These are phyloP conservation scores for Pelargonium nanum DNA, from an alignment of 345 rosid species.

Conservation along the genomic window DNA sequence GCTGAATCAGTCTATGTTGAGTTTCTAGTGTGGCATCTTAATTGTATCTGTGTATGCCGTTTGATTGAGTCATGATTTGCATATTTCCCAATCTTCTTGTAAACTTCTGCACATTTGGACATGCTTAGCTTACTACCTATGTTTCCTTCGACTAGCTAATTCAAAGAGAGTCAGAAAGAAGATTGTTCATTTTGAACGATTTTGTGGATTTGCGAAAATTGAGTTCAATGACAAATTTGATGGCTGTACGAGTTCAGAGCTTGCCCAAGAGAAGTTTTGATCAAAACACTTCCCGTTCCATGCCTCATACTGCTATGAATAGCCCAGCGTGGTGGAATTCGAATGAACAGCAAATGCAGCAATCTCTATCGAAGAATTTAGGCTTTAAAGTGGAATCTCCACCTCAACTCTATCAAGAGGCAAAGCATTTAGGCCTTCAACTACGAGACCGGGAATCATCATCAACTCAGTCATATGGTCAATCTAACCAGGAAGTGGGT, in stretches of 20 bases:
- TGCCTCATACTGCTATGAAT: constrained; percentile 16
- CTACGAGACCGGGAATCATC: constrained; percentile 30
- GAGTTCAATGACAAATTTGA: constrained; percentile 8
- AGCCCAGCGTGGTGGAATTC: constrained; percentile 28
- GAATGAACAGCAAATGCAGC: constrained; percentile 18
- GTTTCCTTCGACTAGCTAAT: not conserved
- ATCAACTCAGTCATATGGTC: constrained; percentile 23
- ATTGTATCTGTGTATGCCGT: not conserved
- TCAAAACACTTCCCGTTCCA: constrained; percentile 9
- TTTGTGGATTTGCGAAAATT: not conserved
- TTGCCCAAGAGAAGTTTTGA: constrained; percentile 22
- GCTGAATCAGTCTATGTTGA: not conserved
- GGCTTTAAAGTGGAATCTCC: constrained; percentile 20
- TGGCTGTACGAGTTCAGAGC: constrained; percentile 26
- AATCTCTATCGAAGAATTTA: constrained; percentile 14
- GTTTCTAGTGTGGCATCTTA: not conserved
- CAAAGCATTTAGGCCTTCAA: constrained; percentile 26
- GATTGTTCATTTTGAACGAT: not conserved
- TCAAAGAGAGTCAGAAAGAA: not conserved
- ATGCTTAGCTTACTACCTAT: not conserved
- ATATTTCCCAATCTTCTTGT: not conserved
- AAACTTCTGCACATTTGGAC: not conserved
- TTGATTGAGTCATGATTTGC: no score
- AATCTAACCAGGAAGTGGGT: constrained; percentile 23
- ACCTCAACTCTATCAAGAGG: constrained; percentile 14